A percentile compares a stretch with the other conserved stretches of the same genome.
phyloP scores from a whole-genome alignment of 225 moss, liverwort and hornwort genomes.

The Lunularia cruciata region DNA sequence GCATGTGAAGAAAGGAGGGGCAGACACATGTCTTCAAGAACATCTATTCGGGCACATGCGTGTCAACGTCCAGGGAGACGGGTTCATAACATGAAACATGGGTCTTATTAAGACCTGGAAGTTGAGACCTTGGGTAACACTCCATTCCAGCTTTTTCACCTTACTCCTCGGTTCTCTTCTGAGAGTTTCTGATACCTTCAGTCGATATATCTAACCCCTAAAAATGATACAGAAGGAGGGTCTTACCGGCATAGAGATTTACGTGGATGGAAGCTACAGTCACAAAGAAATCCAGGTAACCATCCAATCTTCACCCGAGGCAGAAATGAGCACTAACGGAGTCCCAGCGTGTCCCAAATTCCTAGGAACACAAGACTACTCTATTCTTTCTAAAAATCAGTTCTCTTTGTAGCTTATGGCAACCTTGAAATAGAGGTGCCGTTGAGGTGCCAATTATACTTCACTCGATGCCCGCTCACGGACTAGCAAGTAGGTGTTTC shows the following conservation, averaged over 20 bases:
- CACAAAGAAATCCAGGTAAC: constrained; percentile 15
- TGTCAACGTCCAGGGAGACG: constrained; percentile 10
- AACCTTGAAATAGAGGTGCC: constrained; percentile 87
- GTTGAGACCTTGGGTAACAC: constrained; percentile 19
- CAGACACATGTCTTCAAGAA: constrained; percentile 3
- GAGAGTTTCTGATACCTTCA: too few species aligned
- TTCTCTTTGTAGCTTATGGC: constrained; percentile 38
- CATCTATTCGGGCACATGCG: constrained; percentile 13
- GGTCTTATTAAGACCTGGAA: constrained; percentile 19
- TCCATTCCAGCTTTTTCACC: constrained; percentile 29
- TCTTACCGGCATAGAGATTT: constrained; percentile 26
- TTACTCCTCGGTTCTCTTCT: constrained; percentile 16
- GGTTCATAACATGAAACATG: constrained; percentile 14
- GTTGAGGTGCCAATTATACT: constrained; percentile 38
- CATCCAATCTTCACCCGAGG: constrained; percentile 21
- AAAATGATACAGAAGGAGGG: constrained; percentile 6
- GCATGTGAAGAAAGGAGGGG: constrained; percentile 9
- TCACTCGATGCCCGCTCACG: constrained; percentile 21
- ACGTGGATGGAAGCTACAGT: constrained; percentile 27
- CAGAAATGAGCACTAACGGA: constrained; percentile 27
- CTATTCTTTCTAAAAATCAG: constrained; percentile 20
- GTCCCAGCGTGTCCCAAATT: constrained; percentile 18
- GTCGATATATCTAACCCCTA: constrained; percentile 18
- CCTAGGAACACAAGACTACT: constrained; percentile 31
- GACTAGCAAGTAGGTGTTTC: constrained; percentile 9